These are phyloP conservation scores for Saccharomycopsis microspora DNA, from an alignment of 805 yeast genomes.

Conservation along the genomic window DNA sequence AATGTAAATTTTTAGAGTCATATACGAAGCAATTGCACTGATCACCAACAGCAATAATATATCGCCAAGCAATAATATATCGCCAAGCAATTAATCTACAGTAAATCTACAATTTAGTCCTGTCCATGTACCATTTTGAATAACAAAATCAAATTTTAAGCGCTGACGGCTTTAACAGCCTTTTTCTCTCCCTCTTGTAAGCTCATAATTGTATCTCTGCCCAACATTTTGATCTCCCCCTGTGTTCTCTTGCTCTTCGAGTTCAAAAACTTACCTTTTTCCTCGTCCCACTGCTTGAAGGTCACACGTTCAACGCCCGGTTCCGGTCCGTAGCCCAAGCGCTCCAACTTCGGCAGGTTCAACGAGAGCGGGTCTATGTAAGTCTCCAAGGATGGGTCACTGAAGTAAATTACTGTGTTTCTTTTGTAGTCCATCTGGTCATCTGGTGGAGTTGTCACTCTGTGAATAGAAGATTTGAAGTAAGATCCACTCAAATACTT, in stretches of 20 bases:
- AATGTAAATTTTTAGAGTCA: no score
- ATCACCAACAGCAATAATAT: no score
- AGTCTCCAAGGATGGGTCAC: constrained; percentile 27
- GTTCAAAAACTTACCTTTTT: constrained; percentile 35
- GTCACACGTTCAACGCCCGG: constrained; percentile 27
- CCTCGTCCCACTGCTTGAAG: constrained; percentile 34
- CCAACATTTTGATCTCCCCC: constrained; percentile 11
- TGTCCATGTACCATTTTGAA: no score
- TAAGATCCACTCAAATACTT: constrained; percentile 34
- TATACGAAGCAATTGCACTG: no score
- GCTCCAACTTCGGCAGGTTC: constrained; percentile 26
- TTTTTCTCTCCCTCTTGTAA: constrained; percentile 2
- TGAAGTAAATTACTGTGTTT: constrained; percentile 32
- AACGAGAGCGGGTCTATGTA: constrained; percentile 31
- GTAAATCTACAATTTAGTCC: background rate
- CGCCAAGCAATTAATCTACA: no score
- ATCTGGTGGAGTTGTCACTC: constrained; percentile 36
- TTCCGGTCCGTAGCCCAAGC: constrained; percentile 24
- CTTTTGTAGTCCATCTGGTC: constrained; percentile 29
- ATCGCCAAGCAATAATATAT: no score
- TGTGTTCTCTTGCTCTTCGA: constrained; percentile 6
- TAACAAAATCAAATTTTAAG: no score
- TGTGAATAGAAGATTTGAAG: constrained; percentile 34
- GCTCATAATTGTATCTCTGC: constrained; percentile 14
- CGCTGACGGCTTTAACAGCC: background rate